phyloP scores from a whole-genome alignment of 345 rosid species.

The Aegle marmelos region DNA sequence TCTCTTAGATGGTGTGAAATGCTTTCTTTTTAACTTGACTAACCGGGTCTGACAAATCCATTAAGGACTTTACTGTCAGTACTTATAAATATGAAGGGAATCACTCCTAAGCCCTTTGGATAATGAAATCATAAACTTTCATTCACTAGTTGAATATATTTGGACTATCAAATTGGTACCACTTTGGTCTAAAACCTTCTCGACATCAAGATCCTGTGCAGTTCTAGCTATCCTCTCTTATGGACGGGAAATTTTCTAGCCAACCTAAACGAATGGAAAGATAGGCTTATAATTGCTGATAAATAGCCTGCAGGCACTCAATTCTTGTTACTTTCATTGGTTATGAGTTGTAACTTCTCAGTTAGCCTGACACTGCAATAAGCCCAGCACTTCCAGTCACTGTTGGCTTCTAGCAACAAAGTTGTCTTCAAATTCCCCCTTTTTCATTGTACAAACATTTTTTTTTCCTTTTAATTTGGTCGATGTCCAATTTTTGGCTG shows the following conservation, averaged over 20 bases:
- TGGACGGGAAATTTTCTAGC: background rate
- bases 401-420: background rate
- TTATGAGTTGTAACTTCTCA: background rate
- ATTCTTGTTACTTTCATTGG: background rate
- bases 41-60: background rate
- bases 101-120: background rate
- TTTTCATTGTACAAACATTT: background rate
- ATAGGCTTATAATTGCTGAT: background rate
- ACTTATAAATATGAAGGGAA: background rate
- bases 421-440: background rate
- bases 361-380: background rate
- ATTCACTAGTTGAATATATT: background rate
- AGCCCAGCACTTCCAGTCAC: background rate
- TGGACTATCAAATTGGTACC: background rate
- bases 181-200: background rate
- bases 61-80: background rate
- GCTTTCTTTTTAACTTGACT: background rate
- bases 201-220: background rate
- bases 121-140: background rate
- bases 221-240: background rate
- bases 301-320: background rate
- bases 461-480: background rate
- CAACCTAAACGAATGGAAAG: slow-evolving; percentile 1
- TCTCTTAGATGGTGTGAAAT: background rate
- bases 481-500: background rate